Evolutionary conservation across 2,329 filamentous ascomycete species (phyloP).

Genomic region (Cercospora beticola): DNA sequence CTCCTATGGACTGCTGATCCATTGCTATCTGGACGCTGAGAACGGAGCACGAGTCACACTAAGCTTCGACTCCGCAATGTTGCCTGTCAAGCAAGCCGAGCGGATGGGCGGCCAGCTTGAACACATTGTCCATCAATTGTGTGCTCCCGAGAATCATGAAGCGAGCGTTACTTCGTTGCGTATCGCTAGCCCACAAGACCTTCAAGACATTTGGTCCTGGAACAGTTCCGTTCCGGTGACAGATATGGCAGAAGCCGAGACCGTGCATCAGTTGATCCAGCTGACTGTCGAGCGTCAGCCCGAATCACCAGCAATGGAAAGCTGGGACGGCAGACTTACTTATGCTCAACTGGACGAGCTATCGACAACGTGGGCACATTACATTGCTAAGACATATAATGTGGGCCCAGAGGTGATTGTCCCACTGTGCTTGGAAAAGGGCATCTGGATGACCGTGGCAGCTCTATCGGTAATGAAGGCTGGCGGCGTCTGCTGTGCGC

Average conservation of each 20-base stretch:
- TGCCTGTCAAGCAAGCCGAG: background rate
- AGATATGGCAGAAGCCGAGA: constrained; percentile 11
- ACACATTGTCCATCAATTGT: constrained; percentile 1
- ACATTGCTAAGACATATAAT: constrained; percentile 8
- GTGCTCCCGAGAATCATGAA: background rate
- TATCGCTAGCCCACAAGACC: constrained; percentile 2
- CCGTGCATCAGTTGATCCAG: constrained; percentile 19
- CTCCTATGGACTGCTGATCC: background rate
- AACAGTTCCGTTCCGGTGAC: constrained; percentile 20
- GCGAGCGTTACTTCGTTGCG: background rate
- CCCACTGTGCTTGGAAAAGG: constrained; percentile 34
- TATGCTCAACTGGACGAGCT: constrained; percentile 5
- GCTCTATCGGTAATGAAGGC: constrained; percentile 35
- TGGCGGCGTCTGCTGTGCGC: constrained; percentile 31
- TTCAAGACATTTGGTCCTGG: constrained; percentile 23
- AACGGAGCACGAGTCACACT: background rate
- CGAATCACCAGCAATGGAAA: constrained; percentile 14
- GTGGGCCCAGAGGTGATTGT: constrained; percentile 17
- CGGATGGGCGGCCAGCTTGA: background rate
- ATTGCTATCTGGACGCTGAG: background rate
- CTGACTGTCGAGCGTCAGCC: constrained; percentile 11
- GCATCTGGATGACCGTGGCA: constrained; percentile 30
- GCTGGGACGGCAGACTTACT: constrained; percentile 11
- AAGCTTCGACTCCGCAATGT: constrained; percentile 5
- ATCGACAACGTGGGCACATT: constrained; percentile 1